Evolutionary conservation across 1,284 basidiomycete species (phyloP), one percentile per base, ranked within the genome.

Genomic region (Trichosporon ovoides): DNA sequence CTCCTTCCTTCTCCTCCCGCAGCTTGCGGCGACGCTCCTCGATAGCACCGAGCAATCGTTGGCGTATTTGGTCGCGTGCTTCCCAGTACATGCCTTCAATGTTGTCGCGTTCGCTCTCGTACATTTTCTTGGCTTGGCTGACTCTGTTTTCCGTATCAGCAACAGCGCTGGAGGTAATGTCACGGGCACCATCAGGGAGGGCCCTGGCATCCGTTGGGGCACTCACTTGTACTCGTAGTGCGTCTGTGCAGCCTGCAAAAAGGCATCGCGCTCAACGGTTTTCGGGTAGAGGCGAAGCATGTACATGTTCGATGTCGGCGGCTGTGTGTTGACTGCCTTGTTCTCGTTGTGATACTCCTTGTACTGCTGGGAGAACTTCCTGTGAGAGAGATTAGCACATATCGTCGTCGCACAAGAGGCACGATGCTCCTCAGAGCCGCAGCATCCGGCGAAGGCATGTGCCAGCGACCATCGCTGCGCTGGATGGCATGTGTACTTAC

Each of bases 1-100:
- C 77, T n/a, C 78, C 77, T 53, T 82, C 81, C 66, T 81, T 81
- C 64, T 82, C 81, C 56, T 81, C 81, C 37, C 77, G 70, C 36
- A 81, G 65, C 56, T 79, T 78, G 63, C 77, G 71, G 48, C 79
- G 63, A 31, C 80, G 63, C 59, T 82, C 81, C 62, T 82, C 81
- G 33, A 81, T 71, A 2, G 76, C 72, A n/a, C 76, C 78, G 11
- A 81, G 59, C 37, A 82, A 60, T 34, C 78, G 66, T 61, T 79
- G 76, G 37, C 70, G 64, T 7, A 77, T 75, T 20, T 74, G 72
- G 53, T 78, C 78, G 28, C 75, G 71, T 11, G 78, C 76, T 37
- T 74, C 73, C 65, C 74, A 73, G 63, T 77, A 81, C 62, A 78
- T 77, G 53, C 76, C 78, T 66, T 82, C 79, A 34, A 81, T 79